These are phyloP conservation scores for Ichthyophthirius multifiliis DNA, from an alignment of 169 alveolate genomes.

Conservation along the genomic window DNA sequence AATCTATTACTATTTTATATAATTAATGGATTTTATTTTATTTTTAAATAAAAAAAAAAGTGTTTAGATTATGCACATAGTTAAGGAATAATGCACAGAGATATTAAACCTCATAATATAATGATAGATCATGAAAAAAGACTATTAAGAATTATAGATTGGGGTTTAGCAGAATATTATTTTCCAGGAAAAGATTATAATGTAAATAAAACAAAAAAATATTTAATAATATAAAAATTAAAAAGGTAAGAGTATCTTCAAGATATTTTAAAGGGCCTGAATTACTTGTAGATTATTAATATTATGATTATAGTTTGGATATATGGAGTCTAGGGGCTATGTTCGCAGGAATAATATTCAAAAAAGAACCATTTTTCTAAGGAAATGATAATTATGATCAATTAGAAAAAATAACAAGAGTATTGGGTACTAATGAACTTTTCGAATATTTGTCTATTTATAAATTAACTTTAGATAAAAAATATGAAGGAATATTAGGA, in stretches of 20 bases:
- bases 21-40: too few species aligned
- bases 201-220: neutral
- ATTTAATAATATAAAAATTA: neutral
- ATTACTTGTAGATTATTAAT: constrained; percentile 52
- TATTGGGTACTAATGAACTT: constrained; percentile 75
- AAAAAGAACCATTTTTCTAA: constrained; percentile 72
- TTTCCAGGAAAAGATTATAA: constrained; percentile 61
- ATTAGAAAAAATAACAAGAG: constrained; percentile 71
- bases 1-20: neutral
- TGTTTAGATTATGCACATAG: constrained; percentile 64
- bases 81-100: constrained; percentile 75
- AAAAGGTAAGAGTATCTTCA: constrained; percentile 66
- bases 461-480: constrained; percentile 37
- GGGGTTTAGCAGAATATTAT: constrained; percentile 82
- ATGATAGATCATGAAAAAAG: constrained; percentile 57
- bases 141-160: constrained; percentile 64
- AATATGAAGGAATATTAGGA: constrained; percentile 52
- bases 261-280: constrained; percentile 79
- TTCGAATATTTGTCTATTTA: constrained; percentile 54
- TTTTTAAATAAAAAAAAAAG: neutral
- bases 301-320: constrained; percentile 70
- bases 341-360: constrained; percentile 75
- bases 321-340: constrained; percentile 72
- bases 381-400: constrained; percentile 72
- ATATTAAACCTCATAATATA: constrained; percentile 74